A percentile compares a stretch with the other conserved stretches of the same genome.
Conservation (phyloP, 345 rosid genomes). For the Rhodomyrtus tomentosa region DNA sequence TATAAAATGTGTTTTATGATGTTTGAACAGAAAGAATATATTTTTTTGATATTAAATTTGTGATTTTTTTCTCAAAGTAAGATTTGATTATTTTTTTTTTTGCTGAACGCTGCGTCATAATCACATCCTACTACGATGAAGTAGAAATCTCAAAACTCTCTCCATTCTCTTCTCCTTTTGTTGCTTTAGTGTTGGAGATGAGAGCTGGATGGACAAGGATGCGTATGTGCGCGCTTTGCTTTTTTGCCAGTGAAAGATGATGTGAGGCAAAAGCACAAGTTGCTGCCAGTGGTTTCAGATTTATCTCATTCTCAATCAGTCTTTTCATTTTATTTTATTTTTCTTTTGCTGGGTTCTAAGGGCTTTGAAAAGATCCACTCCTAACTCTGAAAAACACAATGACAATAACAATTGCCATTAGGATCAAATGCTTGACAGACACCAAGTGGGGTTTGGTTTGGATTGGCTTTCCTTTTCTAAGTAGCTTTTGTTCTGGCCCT, state of each 20-base stretch:
- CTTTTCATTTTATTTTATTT: not conserved
- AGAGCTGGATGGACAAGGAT: not conserved
- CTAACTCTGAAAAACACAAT: not conserved
- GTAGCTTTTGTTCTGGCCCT: not conserved
- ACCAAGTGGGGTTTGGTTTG: not conserved
- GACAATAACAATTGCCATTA: not conserved
- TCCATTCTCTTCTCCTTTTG: not conserved
- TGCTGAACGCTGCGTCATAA: no score
- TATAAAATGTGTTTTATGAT: no score
- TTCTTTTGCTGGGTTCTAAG: not conserved
- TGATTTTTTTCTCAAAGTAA: no score
- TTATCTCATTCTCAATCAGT: not conserved
- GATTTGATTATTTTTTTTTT: no score
- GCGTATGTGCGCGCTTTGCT: not conserved
- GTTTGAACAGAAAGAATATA: no score
- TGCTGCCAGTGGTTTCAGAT: not conserved
- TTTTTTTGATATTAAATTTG: no score
- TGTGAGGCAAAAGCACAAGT: slow-evolving; percentile 2
- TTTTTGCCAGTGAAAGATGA: slow-evolving; percentile 5
- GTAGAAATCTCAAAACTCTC: not conserved
- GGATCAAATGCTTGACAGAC: not conserved
- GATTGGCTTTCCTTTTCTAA: not conserved
- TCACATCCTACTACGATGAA: not conserved
- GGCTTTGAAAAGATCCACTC: not conserved
- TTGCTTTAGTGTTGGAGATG: not conserved